Evolutionary conservation across 1,139 yeast species (phyloP).

Genomic region (Arxiozyma slooffiae): DNA sequence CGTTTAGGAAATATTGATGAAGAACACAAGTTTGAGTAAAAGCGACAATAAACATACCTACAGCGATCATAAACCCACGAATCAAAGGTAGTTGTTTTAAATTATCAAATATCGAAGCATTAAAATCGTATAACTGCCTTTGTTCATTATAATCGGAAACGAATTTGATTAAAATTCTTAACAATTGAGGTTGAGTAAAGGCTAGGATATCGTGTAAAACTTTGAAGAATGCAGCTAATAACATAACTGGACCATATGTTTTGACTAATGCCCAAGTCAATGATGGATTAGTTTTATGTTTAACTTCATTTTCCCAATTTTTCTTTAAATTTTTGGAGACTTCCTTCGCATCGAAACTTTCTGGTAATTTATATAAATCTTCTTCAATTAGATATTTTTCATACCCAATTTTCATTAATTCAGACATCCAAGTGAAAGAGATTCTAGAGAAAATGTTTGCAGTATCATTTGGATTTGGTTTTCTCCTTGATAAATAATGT

Average conservation of each 20-base stretch:
- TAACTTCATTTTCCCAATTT: conserved; percentile 50
- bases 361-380: conserved; percentile 77
- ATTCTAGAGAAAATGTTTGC: conserved; percentile 77
- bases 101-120: conserved; percentile 26
- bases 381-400: conserved; percentile 57
- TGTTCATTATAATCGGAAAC: conserved; percentile 64
- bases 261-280: conserved; percentile 50
- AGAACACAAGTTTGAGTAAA: conserved; percentile 72
- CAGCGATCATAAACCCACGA: conserved; percentile 74
- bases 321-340: conserved; percentile 43
- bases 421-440: conserved; percentile 88
- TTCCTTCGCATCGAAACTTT: conserved; percentile 44
- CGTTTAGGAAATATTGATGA: conserved; percentile 88
- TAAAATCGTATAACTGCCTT: conserved; percentile 23
- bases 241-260: conserved; percentile 64
- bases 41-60: conserved; percentile 75
- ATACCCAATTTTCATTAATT: conserved; percentile 79
- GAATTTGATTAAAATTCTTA: conserved; percentile 65
- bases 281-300: conserved; percentile 46
- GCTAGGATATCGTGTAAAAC: conserved; percentile 69
- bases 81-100: conserved; percentile 43
- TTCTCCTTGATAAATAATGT: conserved; percentile 31
- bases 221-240: conserved; percentile 71
- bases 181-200: conserved; percentile 80
- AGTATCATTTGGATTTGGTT: conserved; percentile 56